A percentile compares a stretch with the other conserved stretches of the same genome.
Evolutionary conservation across 1,139 yeast genomes (phyloP).

Genomic region (Kodamaea derodonti): DNA sequence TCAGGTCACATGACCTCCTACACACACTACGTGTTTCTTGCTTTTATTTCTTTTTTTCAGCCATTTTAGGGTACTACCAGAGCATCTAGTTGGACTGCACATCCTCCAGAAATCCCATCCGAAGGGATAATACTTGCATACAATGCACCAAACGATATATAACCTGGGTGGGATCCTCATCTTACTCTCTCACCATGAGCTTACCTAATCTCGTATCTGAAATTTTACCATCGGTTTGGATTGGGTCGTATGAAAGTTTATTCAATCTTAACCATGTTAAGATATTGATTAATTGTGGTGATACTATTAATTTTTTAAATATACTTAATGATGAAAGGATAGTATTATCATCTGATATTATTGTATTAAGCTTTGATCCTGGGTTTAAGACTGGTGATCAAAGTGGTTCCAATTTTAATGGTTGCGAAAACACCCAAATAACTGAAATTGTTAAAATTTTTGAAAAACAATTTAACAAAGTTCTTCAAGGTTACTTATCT

Average conservation of each 20-base stretch:
- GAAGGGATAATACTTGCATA: no score
- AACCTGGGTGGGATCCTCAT: no score
- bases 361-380: conserved; percentile 40
- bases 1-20: no score
- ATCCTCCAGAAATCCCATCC: no score
- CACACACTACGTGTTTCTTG: no score
- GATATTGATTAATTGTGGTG: conserved; percentile 40
- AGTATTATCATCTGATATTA: conserved; percentile 35
- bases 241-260: conserved; percentile 23
- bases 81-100: no score
- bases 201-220: no score
- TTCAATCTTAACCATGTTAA: conserved; percentile 19
- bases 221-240: conserved; percentile 31
- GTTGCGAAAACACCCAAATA: background rate
- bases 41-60: no score
- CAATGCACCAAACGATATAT: no score
- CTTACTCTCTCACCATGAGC: no score
- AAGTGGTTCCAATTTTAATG: background rate
- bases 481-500: conserved; percentile 38
- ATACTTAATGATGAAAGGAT: conserved; percentile 19
- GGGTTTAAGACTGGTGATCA: conserved; percentile 9
- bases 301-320: conserved; percentile 29
- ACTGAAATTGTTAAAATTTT: conserved; percentile 16
- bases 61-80: no score
- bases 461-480: conserved; percentile 26